These are phyloP conservation scores for Kodamaea ohmeri DNA, from an alignment of 1,139 yeast genomes.

Conservation along the genomic window DNA sequence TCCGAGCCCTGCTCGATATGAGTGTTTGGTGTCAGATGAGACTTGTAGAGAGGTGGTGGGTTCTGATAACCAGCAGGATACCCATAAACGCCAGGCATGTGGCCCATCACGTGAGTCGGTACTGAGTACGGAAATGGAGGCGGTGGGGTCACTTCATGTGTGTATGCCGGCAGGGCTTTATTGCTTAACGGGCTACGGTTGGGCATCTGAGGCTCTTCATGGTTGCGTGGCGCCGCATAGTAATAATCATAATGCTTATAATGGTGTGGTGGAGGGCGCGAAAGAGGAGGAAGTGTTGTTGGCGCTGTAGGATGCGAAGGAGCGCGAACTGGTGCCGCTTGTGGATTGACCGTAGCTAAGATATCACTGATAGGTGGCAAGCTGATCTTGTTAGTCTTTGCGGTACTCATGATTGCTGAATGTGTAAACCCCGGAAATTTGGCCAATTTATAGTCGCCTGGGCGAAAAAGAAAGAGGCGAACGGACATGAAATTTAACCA, in stretches of 20 bases:
- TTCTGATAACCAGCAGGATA: conserved; percentile 5
- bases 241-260: conserved; percentile 18
- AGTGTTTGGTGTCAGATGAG: conserved; percentile 6
- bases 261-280: conserved; percentile 6
- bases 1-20: conserved; percentile 1
- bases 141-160: conserved; percentile 16
- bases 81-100: conserved; percentile 3
- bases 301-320: conserved; percentile 1
- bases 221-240: conserved; percentile 2
- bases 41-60: conserved; percentile 6
- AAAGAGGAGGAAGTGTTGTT: conserved; percentile 2
- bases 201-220: conserved; percentile 1
- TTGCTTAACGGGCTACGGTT: conserved; percentile 14
- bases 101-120: conserved; percentile 6
- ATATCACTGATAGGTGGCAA: conserved; percentile 41
- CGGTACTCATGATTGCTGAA: conserved; percentile 6
- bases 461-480: conserved; percentile 6
- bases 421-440: conserved; percentile 5
- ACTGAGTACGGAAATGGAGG: conserved; percentile 9
- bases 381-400: conserved; percentile 23
- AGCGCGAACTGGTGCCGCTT: background rate
- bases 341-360: conserved; percentile 14
- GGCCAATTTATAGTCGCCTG: conserved; percentile 4
- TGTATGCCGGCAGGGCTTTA: conserved; percentile 16
- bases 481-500: conserved; percentile 5